Base-by-base conservation (phyloP, 805 yeast genomes). In the Spathaspora passalidarum region DNA sequence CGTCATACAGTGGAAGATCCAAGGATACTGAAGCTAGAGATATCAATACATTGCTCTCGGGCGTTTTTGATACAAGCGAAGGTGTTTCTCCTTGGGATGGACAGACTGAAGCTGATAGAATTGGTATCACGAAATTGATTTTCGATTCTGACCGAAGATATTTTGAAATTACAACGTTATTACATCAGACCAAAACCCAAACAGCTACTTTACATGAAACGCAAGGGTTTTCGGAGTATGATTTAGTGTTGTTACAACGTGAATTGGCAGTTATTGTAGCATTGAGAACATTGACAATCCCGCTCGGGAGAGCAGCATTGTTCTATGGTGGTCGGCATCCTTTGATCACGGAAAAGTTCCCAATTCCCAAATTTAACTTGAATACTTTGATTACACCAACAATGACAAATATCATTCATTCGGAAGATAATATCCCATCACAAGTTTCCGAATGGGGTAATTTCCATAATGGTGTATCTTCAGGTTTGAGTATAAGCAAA, bases 391-490 rank as follows among this genome's bases (percentile, higher is more conserved):
- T 90, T 36, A 65, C 79, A 13, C 96, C 97, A 0, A 69, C 73
- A 46, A 79, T 79, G 67, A 76, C 84, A 1, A 86, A 81, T 17
- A 79, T 88, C 1, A 69, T 83, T 1, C 62, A 82, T 2, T 84
- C 83, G 4, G 78, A 76, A 41, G 81, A 78, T 2, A 50, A 74
- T 0, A 55, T 88, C 9, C 72, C 77, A n/a, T 66, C 72, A 1
- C 74, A 68, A 11, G 63, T 75, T 2, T 60, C 76, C 32, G 79
- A 80, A 34, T 90, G 97, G 97, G 96, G 96, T 0, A 79, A 81
- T 50, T 94, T 94, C 60, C 97, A 92, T 55, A 88, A 87, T 55
- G 99, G 99, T 13, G 96, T 83, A 0, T 82, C 96, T 2, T 77
- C 92, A 1, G 99, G 97, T 0, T 65, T 94, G 42, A 82, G 84